These are phyloP conservation scores for Pleurotus salmoneostramineus DNA, from an alignment of 768 basidiomycete species.

Conservation along the genomic window DNA sequence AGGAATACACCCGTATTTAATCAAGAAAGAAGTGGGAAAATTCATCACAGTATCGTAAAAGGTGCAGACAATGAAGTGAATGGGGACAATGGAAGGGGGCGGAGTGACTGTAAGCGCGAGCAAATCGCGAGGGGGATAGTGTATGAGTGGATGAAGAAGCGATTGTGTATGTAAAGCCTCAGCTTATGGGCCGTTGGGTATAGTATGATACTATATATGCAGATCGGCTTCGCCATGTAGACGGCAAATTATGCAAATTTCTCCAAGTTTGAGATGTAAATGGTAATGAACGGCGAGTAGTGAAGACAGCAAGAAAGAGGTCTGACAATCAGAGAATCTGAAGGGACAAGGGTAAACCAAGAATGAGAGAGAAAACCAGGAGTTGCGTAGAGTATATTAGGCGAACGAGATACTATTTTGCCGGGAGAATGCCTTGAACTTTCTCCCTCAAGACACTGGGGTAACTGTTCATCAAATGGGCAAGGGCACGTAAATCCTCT, in stretches of 20 bases:
- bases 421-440: slow-evolving; percentile 18
- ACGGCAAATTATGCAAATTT: slow-evolving; percentile 3
- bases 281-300: background rate
- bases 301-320: slow-evolving; percentile 2
- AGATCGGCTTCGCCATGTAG: background rate
- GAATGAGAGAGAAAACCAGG: background rate
- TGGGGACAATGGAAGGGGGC: slow-evolving; percentile 3
- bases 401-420: slow-evolving; percentile 14
- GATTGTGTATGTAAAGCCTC: slow-evolving; percentile 6
- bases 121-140: background rate
- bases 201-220: background rate
- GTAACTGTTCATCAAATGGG: slow-evolving; percentile 87
- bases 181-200: background rate
- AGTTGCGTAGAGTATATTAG: slow-evolving; percentile 1
- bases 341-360: background rate
- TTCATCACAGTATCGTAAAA: slow-evolving; percentile 1
- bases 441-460: slow-evolving; percentile 81
- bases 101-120: slow-evolving; percentile 9
- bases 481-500: slow-evolving; percentile 80
- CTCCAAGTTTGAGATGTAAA: slow-evolving; percentile 2
- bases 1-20: background rate
- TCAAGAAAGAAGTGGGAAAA: background rate
- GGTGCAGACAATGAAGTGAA: background rate
- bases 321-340: background rate
- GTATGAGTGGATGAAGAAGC: slow-evolving; percentile 1